phyloP scores from a whole-genome alignment of 2,329 filamentous ascomycete species.

The Raffaelea albimanens region DNA sequence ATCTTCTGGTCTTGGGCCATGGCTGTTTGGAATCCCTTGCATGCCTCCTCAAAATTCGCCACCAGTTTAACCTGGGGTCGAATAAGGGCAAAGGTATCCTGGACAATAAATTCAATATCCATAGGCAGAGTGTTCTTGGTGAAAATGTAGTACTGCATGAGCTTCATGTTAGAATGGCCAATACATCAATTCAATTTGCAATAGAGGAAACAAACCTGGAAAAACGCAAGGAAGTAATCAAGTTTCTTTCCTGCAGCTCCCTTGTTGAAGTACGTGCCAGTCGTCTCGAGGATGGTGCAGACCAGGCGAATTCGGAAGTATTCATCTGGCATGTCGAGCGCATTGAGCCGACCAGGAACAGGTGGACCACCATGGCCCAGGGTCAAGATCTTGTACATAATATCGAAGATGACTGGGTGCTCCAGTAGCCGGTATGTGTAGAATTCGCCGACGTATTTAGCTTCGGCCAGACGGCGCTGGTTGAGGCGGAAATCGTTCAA shows the following conservation, averaged over 20 bases:
- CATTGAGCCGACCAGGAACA: slow-evolving; percentile 64
- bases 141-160: slow-evolving; percentile 71
- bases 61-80: slow-evolving; percentile 90
- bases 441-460: slow-evolving; percentile 91
- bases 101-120: slow-evolving; percentile 94
- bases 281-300: slow-evolving; percentile 84
- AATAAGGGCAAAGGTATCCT: slow-evolving; percentile 78
- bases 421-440: slow-evolving; percentile 98
- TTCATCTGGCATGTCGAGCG: slow-evolving; percentile 82
- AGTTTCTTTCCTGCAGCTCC: slow-evolving; percentile 93
- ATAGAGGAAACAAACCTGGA: slow-evolving; percentile 54
- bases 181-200: neutral
- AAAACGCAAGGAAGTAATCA: slow-evolving; percentile 93
- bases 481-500: slow-evolving; percentile 97
- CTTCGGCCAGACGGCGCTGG: slow-evolving; percentile 86
- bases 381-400: slow-evolving; percentile 86
- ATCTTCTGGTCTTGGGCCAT: slow-evolving; percentile 82
- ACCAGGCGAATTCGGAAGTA: slow-evolving; percentile 92
- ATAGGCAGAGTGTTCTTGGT: slow-evolving; percentile 85
- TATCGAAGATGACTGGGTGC: slow-evolving; percentile 90
- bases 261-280: slow-evolving; percentile 91
- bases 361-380: slow-evolving; percentile 86
- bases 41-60: slow-evolving; percentile 71
- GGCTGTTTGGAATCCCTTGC: slow-evolving; percentile 75
- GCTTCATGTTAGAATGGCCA: neutral